Evolutionary conservation across 2,329 filamentous ascomycete genomes (phyloP).

Genomic region (Clonostachys rhizophaga): DNA sequence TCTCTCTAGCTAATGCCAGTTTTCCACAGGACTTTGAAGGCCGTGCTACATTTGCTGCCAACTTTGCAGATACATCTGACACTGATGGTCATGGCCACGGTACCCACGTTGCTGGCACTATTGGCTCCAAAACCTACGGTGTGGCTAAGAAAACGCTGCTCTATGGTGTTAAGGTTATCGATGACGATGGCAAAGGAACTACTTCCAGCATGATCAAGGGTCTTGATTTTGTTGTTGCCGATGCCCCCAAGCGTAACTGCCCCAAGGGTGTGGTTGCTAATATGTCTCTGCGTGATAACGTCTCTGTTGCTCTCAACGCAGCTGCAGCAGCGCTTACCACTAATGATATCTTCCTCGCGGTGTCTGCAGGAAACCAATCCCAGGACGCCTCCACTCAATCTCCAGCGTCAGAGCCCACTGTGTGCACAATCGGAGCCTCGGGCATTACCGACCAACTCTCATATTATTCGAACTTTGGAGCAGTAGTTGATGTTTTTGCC

Average conservation of each 20-base stretch:
- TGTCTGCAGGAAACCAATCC: conserved; percentile 98
- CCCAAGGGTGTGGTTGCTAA: conserved; percentile 99
- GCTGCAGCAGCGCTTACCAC: conserved; percentile 92
- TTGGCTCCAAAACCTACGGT: conserved; percentile 98
- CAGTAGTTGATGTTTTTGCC: conserved; percentile 99
- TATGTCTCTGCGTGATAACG: conserved; percentile 98
- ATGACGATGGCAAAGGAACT: conserved; percentile 93
- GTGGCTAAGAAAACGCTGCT: conserved; percentile 98
- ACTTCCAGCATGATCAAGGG: conserved; percentile 57
- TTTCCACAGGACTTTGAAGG: conserved; percentile 73
- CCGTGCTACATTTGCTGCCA: conserved; percentile 50
- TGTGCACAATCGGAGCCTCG: conserved; percentile 93
- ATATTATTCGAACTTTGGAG: conserved; percentile 99
- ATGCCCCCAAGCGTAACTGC: conserved; percentile 85
- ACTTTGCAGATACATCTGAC: conserved; percentile 73
- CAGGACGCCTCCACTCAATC: conserved; percentile 99
- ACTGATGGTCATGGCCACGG: conserved; percentile 96
- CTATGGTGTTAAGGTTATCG: conserved; percentile 96
- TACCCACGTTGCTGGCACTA: conserved; percentile 97
- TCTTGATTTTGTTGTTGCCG: conserved; percentile 81
- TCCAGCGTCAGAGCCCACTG: conserved; percentile 84
- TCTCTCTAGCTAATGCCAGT: too few species aligned
- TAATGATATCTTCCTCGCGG: conserved; percentile 92
- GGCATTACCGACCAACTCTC: conserved; percentile 92
- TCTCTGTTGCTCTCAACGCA: conserved; percentile 84